Base-by-base conservation (phyloP, 352 stramenopile genomes). In the Halophytophthora polymorphica region DNA sequence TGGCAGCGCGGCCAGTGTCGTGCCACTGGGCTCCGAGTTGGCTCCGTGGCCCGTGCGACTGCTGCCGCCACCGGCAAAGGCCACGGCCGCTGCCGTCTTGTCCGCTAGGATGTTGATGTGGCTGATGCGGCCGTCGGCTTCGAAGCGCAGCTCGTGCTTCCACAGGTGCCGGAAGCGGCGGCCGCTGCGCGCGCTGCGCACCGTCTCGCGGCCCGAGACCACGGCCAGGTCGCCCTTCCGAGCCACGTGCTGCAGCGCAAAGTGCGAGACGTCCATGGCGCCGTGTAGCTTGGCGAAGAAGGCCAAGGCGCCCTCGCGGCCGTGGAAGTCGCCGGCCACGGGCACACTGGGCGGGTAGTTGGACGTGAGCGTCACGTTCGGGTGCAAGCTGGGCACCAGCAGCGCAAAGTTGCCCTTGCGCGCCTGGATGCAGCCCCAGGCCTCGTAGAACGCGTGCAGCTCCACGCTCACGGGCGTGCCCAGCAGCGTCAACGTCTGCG, bases 21-120 rank as follows among this genome's bases (percentile, higher is more conserved):
- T 54, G 11, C 50, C 63, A 47, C 64, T 83, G 8, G 75, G 69
- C 0, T 83, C 81, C 1, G 65, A 73, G 19, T 63, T 75, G 39
- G 82, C 72, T 6, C 45, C 25, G 40, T 31, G 4, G 8, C 53
- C 50, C 46, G 38, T 43, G 39, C 58, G 49, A 49, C 47, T 72
- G 1, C 58, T 53, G 8, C 63, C 63, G 6, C 50, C 50, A 60
- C 77, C 69, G 3, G 69, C 78, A 54, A 94, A 94, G 22, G 80
- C 83, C 38, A 92, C 79, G 11, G 83, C 66, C 1, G 83, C 82
- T 4, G 83, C 78, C 8, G 77, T 86, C 50, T 90, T 86, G 59
- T 93, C 83, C n/a, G 71, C 83, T 15, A 92, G 68, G 64, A 93
- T 86, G 56, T 92, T 88, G 60, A 93, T 85, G 53, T 92, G 77